phyloP scores from a whole-genome alignment of 345 rosid species.

The Eucalyptus erythrocorys region DNA sequence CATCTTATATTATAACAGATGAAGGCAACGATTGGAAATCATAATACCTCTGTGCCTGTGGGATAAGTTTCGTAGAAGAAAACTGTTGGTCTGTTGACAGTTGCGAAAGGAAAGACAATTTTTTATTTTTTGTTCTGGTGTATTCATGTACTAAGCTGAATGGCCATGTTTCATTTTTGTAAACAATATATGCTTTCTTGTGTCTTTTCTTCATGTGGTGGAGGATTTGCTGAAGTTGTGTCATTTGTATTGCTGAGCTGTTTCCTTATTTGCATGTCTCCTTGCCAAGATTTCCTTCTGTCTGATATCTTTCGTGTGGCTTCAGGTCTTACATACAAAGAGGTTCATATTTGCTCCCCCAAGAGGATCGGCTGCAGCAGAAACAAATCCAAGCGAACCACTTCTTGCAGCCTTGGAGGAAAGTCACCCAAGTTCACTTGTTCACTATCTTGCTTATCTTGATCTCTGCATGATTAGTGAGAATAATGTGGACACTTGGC shows the following conservation, averaged over 20 bases:
- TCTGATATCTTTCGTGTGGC: neutral
- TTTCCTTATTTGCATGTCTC: neutral
- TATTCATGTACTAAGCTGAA: neutral
- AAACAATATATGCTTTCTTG: neutral
- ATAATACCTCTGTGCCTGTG: neutral
- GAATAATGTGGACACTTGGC: conserved; percentile 87
- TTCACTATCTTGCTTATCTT: conserved; percentile 80
- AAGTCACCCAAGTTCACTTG: conserved; percentile 54
- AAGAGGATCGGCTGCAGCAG: conserved; percentile 98
- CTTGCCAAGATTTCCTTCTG: neutral
- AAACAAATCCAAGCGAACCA: conserved; percentile 91
- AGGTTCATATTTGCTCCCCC: conserved; percentile 73
- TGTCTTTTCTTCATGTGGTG: neutral
- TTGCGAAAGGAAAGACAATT: neutral
- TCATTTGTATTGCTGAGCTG: neutral
- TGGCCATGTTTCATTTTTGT: neutral
- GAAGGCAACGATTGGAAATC: neutral
- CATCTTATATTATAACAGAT: neutral
- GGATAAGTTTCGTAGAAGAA: neutral
- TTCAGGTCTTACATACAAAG: conserved; percentile 73
- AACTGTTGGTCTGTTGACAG: neutral
- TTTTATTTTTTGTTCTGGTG: neutral
- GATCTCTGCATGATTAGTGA: conserved; percentile 95
- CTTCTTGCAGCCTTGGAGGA: conserved; percentile 84
- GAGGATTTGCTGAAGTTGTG: neutral